A percentile compares a stretch with the other conserved stretches of the same genome.
Conservation (phyloP, 1,139 yeast species). For the Diutina siamensis region DNA sequence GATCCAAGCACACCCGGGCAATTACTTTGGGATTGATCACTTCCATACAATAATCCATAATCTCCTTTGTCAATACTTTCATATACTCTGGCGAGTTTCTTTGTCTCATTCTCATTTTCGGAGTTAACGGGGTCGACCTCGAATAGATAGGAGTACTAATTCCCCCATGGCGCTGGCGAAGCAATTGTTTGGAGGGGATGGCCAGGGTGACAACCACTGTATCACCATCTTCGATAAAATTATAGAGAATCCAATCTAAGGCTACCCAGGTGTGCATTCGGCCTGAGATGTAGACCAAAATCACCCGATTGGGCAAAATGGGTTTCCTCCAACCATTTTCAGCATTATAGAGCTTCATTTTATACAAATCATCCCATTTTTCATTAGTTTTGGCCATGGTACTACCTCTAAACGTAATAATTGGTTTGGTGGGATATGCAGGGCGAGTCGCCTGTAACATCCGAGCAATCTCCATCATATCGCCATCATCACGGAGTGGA, state of each 20-base stretch:
- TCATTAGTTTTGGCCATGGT: conserved; percentile 36
- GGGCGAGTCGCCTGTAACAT: conserved; percentile 8
- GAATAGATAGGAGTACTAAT: too few relatives aligned
- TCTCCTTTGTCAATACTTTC: conserved; percentile 24
- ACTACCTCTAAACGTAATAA: conserved; percentile 40
- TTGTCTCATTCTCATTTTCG: conserved; percentile 20
- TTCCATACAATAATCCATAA: conserved; percentile 36
- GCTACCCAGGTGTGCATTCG: conserved; percentile 74
- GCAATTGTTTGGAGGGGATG: conserved; percentile 11
- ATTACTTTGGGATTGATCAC: conserved; percentile 37
- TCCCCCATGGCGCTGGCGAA: not conserved
- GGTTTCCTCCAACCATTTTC: conserved; percentile 17
- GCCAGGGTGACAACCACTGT: conserved; percentile 46
- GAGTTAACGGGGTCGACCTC: conserved; percentile 19
- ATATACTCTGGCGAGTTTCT: conserved; percentile 26
- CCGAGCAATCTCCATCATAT: conserved; percentile 8
- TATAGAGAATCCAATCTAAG: conserved; percentile 51
- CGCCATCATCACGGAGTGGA: conserved; percentile 10
- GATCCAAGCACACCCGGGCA: conserved; percentile 50
- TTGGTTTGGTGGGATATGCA: conserved; percentile 41
- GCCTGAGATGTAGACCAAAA: conserved; percentile 57
- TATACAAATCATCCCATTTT: conserved; percentile 27
- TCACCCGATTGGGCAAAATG: conserved; percentile 38
- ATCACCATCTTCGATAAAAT: conserved; percentile 50
- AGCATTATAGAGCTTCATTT: conserved; percentile 18